Base-by-base conservation (phyloP, 148 eudicot species). In the Gaultheria prostrata region DNA sequence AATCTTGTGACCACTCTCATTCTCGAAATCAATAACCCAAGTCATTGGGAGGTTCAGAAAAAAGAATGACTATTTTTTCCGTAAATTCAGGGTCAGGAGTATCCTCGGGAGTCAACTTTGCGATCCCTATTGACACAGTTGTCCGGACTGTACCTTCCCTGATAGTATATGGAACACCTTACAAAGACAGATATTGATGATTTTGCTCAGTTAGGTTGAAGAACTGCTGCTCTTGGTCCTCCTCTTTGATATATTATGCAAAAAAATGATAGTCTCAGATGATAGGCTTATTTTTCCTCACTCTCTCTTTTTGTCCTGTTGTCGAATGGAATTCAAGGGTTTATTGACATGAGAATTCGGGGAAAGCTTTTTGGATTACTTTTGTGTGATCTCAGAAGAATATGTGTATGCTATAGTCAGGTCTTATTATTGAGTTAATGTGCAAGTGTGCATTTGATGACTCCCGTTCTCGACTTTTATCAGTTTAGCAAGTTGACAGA, bases 21-120 rank as follows among this genome's bases (percentile, higher is more conserved):
- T 26, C 30, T 65, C 0, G 5, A 65, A 65, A 28, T 65, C 71
- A 65, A 65, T 65, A 65, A 65, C 71, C 17, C 3, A 65, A 65
- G 70, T 12, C 7, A 65, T 65, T 14, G 1, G 71, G 17, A 65
- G 13, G 12, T 26, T 11, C 33, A 3, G 71, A 10, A 65, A 24
- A 26, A 28, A 3, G 30, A 74, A n/a, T 73, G 35, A 50, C 69
- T 48, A 11, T 30, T 39, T 81, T 70, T 56, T 21, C 28, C 3
- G 81, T 56, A 15, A 35, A 50, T 56, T 87, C 95, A 96, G 99
- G 99, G 74, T 88, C 91, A 67, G 98, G 99, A 76, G 81, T 89
- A 82, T 96, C 99, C 3, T 96, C 97, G 30, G 99, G 98, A 17
- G 95, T 96, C 33, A 96, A 96, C 88, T 96, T 96, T 80, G 99